Evolutionary conservation across 495 filamentous ascomycete species (phyloP).

Genomic region (Schizothecium vesticola): DNA sequence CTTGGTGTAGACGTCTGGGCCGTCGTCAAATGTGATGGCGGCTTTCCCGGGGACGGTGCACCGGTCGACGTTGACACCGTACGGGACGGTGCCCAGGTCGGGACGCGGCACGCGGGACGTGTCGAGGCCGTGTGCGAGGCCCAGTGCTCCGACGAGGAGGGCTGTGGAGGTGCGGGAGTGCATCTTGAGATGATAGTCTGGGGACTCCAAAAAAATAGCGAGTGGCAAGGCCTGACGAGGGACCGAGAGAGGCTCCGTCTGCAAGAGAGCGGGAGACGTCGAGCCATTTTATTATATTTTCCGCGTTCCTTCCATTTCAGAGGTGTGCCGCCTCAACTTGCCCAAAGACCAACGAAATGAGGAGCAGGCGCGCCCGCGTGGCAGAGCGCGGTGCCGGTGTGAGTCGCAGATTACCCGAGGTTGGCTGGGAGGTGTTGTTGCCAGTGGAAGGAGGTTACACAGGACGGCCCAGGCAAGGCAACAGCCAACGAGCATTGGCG

Average conservation of each 20-base stretch:
- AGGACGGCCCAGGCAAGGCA: neutral
- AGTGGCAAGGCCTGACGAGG: neutral
- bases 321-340: neutral
- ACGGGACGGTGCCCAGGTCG: conserved; percentile 43
- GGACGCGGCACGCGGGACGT: conserved; percentile 48
- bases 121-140: conserved; percentile 43
- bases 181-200: neutral
- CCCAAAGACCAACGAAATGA: neutral
- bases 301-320: neutral
- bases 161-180: neutral
- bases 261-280: neutral
- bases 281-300: neutral
- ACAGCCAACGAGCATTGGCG: neutral
- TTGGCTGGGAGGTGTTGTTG: neutral
- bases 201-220: neutral
- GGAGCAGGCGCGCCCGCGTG: neutral
- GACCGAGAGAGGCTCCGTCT: neutral
- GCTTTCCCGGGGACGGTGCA: conserved; percentile 51
- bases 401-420: neutral
- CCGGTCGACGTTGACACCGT: conserved; percentile 44
- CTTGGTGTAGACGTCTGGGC: conserved; percentile 56
- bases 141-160: neutral
- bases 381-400: neutral
- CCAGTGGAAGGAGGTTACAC: neutral
- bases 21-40: conserved; percentile 69